Base-by-base conservation (phyloP, 2,329 filamentous ascomycete species). In the Cladorrhinum sp. region DNA sequence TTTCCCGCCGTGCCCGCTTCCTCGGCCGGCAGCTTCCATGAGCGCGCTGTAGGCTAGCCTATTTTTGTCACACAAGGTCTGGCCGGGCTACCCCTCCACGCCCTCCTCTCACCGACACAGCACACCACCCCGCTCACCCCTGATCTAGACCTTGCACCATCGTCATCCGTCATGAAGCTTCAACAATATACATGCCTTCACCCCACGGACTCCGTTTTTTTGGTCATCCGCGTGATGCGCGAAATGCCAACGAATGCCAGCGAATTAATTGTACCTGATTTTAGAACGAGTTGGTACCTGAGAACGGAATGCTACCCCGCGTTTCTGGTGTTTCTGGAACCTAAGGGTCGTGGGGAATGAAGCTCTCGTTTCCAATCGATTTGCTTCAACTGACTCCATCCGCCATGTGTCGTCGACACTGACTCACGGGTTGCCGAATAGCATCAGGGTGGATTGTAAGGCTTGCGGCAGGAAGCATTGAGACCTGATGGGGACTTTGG, bases 391-490 rank as follows among this genome's bases (percentile, higher is more conserved):
- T 36, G 28, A 23, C 21, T 12, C 21, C 52, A 20, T 24, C 28
- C 36, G 28, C 52, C 36, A 14, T 42, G 36, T 33, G 28, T 52
- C 53, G 48, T n/a, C n/a, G n/a, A 42, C 36, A 26, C 33, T 16
- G 49, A 36, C 26, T 24, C 18, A 21, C 42, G 18, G 24, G 61
- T 60, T 63, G 62, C 58, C 62, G 57, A 63, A 63, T 63, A 55
- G 55, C 58, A 60, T 52, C 49, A 58, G 36, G 16, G 55, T 57
- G 28, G 4, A 14, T 55, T 53, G 62, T 39, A 48, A 50, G 62
- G 62, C 62, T 64, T 61, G 59, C 62, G 61, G 61, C 59, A 59
- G 18, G 59, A 59, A 56, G 48, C 58, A 57, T 57, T 57, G 54
- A 57, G 42, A 50, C 48, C 48, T 39, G 42, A 58, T 62, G 57